Evolutionary conservation across 768 basidiomycete species (phyloP).

Genomic region (Suillus subluteus): DNA sequence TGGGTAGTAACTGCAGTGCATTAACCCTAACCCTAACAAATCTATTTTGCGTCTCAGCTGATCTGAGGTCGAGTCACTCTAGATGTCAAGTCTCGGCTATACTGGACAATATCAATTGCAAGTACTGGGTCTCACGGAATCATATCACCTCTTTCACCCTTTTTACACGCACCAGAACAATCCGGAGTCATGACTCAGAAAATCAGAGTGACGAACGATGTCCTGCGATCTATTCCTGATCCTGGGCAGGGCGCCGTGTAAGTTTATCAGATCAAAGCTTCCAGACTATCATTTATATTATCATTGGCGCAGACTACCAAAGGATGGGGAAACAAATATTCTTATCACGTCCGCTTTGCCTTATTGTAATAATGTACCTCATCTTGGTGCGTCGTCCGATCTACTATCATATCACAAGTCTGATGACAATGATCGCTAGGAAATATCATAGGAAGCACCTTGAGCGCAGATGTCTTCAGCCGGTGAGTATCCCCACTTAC

Average conservation of each 20-base stretch:
- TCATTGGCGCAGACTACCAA: slow-evolving; percentile 58
- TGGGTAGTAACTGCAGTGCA: too few species aligned
- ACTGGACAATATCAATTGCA: not conserved
- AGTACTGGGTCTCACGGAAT: not conserved
- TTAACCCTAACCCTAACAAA: too few species aligned
- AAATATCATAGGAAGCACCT: slow-evolving; percentile 92
- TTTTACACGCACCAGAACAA: not conserved
- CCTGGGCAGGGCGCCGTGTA: slow-evolving; percentile 59
- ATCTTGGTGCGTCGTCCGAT: slow-evolving; percentile 66
- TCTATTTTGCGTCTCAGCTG: not conserved
- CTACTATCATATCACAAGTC: slow-evolving; percentile 9
- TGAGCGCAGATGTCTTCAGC: slow-evolving; percentile 97
- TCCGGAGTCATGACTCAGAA: slow-evolving; percentile 50
- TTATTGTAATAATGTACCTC: slow-evolving; percentile 96
- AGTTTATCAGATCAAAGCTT: slow-evolving; percentile 3
- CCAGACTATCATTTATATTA: not conserved
- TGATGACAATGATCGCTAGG: slow-evolving; percentile 40
- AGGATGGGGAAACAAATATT: slow-evolving; percentile 84
- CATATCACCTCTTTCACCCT: not conserved
- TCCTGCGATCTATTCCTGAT: slow-evolving; percentile 53
- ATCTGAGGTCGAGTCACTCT: not conserved
- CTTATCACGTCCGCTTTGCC: slow-evolving; percentile 95
- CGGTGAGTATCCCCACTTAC: slow-evolving; percentile 55
- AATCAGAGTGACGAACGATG: slow-evolving; percentile 52
- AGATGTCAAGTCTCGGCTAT: not conserved